phyloP scores from a whole-genome alignment of 177 flowering plant species.

The Telopea speciosissima region DNA sequence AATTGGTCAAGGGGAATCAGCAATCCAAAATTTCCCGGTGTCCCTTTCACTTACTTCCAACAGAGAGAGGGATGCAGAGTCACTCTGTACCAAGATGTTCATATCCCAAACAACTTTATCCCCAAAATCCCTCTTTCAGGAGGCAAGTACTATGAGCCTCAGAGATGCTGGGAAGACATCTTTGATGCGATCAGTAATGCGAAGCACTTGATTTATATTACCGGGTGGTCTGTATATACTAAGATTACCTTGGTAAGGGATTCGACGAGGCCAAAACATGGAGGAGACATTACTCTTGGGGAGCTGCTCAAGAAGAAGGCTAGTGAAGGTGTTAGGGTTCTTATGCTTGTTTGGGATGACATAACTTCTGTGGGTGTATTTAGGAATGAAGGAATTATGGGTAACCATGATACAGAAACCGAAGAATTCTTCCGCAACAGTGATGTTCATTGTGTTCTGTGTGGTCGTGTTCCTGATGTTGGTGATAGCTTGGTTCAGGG shows the following conservation, averaged over 20 bases:
- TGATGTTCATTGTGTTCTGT: constrained; percentile 29
- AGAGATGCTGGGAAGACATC: constrained; percentile 11
- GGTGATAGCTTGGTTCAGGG: constrained; percentile 65
- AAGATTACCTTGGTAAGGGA: constrained; percentile 56
- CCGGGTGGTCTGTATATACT: constrained; percentile 55
- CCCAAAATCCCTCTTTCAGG: constrained; percentile 63
- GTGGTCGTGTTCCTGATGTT: not conserved
- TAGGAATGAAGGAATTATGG: constrained; percentile 67
- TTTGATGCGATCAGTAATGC: constrained; percentile 74
- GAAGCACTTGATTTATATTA: constrained; percentile 27
- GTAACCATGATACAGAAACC: constrained; percentile 71
- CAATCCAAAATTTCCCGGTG: constrained; percentile 47
- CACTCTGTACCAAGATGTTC: constrained; percentile 68
- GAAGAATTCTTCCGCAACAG: constrained; percentile 36
- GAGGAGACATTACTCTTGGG: constrained; percentile 54
- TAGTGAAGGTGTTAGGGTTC: constrained; percentile 50
- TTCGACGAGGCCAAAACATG: constrained; percentile 59
- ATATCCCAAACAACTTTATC: constrained; percentile 52
- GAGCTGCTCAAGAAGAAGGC: constrained; percentile 67
- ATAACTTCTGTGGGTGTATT: constrained; percentile 52
- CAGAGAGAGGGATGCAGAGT: constrained; percentile 21
- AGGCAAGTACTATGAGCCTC: constrained; percentile 51
- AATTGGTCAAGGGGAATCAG: constrained; percentile 46
- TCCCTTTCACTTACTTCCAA: constrained; percentile 54
- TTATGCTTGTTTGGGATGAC: constrained; percentile 39